These are phyloP conservation scores for Monosporozyma aerobia DNA, from an alignment of 805 yeast species.

Conservation along the genomic window DNA sequence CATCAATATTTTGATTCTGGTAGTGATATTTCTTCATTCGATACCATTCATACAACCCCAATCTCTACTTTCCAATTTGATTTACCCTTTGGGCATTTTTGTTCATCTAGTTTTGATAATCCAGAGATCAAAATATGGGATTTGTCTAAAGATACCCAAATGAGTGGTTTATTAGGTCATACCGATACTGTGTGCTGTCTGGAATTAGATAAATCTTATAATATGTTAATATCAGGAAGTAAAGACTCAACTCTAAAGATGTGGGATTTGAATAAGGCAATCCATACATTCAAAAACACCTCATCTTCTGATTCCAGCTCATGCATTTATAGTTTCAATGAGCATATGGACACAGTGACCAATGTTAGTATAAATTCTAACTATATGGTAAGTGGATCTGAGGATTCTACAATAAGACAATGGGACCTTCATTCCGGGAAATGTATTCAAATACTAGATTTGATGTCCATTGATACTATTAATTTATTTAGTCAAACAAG, in stretches of 20 bases:
- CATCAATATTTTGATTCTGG: conserved; percentile 60
- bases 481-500: neutral
- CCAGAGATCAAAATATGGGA: conserved; percentile 82
- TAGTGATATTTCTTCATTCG: conserved; percentile 39
- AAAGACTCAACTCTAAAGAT: conserved; percentile 52
- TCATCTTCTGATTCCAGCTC: conserved; percentile 19
- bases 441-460: conserved; percentile 62
- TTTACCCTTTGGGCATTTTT: conserved; percentile 65
- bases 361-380: conserved; percentile 47
- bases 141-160: conserved; percentile 43
- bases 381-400: conserved; percentile 58
- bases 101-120: conserved; percentile 63
- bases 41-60: conserved; percentile 41
- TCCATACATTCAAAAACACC: conserved; percentile 17
- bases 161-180: conserved; percentile 53
- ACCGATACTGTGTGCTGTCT: conserved; percentile 47
- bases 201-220: conserved; percentile 43
- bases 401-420: conserved; percentile 62
- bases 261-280: conserved; percentile 42
- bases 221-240: conserved; percentile 43
- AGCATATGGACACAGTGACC: conserved; percentile 60
- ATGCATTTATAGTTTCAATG: conserved; percentile 43
- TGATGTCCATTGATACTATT: conserved; percentile 23
- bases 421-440: conserved; percentile 65
- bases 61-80: conserved; percentile 59